A percentile compares a stretch with the other conserved stretches of the same genome.
Conservation (phyloP, 352 stramenopile genomes). For the Phytophthora rubi region DNA sequence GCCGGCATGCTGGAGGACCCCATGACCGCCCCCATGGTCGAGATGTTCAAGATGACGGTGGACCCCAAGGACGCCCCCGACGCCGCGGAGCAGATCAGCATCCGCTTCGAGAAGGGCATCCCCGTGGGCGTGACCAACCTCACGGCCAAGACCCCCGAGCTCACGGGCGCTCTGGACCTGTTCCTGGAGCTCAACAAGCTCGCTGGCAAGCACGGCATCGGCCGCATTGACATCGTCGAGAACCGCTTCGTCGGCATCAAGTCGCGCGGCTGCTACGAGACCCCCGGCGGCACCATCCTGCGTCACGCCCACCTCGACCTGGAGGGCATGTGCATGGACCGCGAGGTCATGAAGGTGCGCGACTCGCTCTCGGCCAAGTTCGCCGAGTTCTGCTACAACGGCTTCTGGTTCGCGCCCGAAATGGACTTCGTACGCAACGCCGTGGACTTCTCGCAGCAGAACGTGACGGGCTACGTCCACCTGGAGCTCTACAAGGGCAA, state of each 20-base stretch:
- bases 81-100: constrained; percentile 87
- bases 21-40: constrained; percentile 91
- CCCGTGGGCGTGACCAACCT: constrained; percentile 95
- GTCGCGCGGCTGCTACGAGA: constrained; percentile 99
- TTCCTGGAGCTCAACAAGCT: constrained; percentile 98
- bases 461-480: constrained; percentile 94
- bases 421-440: constrained; percentile 98
- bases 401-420: constrained; percentile 99
- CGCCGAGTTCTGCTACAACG: constrained; percentile 98
- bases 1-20: constrained; percentile 96
- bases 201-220: constrained; percentile 96
- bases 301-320: constrained; percentile 90
- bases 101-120: constrained; percentile 96
- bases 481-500: constrained; percentile 99
- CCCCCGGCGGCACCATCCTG: constrained; percentile 95
- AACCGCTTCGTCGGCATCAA: constrained; percentile 99
- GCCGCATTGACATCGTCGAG: constrained; percentile 99
- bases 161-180: constrained; percentile 94
- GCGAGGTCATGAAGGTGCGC: constrained; percentile 95
- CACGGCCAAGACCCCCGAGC: constrained; percentile 73
- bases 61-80: constrained; percentile 95
- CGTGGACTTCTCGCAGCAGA: constrained; percentile 95
- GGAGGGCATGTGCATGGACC: constrained; percentile 97
- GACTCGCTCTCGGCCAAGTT: constrained; percentile 96
- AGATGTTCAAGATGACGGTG: constrained; percentile 99